Evolutionary conservation across 169 alveolate species (phyloP).

Genomic region (Perkinsus olseni): DNA sequence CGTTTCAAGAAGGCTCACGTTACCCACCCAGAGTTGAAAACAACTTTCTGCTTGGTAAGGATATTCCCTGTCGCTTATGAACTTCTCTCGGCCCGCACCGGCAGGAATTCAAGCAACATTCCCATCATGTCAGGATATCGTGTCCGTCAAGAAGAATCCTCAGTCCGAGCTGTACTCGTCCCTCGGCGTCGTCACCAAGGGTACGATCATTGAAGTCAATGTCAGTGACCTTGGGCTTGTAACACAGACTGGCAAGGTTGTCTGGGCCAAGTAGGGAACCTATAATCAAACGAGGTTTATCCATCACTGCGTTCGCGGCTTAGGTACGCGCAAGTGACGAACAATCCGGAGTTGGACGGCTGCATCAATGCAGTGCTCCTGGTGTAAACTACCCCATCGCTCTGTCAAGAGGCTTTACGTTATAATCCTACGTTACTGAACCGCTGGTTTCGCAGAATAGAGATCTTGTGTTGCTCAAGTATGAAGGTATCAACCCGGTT

Average conservation of each 20-base stretch:
- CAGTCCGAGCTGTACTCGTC: conserved; percentile 89
- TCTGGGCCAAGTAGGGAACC: conserved; percentile 84
- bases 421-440: neutral
- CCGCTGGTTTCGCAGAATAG: neutral
- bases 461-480: too few relatives aligned
- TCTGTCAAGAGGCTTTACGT: neutral
- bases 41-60: conserved; percentile 72
- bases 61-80: neutral
- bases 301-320: neutral
- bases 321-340: conserved; percentile 94
- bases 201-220: conserved; percentile 94
- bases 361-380: conserved; percentile 96
- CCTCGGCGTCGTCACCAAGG: conserved; percentile 96
- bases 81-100: conserved; percentile 10
- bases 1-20: conserved; percentile 97
- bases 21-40: conserved; percentile 95
- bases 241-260: conserved; percentile 96
- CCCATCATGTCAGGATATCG: conserved; percentile 56
- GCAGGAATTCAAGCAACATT: too few relatives aligned
- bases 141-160: conserved; percentile 97
- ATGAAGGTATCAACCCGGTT: too few relatives aligned
- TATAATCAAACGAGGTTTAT: neutral
- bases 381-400: conserved; percentile 52
- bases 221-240: conserved; percentile 97
- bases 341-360: conserved; percentile 99